Conservation (phyloP, 2,329 filamentous ascomycete genomes). For the Fusarium compactum region DNA sequence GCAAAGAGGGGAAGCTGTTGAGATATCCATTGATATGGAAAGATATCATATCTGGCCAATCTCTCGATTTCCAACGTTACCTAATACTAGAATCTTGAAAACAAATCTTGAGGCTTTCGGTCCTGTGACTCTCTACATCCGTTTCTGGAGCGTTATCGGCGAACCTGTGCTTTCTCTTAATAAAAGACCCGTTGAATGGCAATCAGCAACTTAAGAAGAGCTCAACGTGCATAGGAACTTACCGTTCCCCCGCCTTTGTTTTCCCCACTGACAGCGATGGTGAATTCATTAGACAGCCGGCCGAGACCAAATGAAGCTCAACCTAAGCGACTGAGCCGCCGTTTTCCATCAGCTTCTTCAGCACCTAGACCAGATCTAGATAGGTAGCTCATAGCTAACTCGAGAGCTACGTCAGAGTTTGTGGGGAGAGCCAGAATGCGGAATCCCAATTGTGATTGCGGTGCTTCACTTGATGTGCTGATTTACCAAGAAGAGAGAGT, state of each 20-base stretch:
- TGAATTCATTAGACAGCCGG: conserved; percentile 21
- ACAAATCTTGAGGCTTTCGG: neutral
- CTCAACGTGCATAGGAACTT: neutral
- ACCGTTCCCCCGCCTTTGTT: conserved; percentile 16
- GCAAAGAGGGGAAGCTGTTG: conserved; percentile 23
- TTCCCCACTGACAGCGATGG: conserved; percentile 26
- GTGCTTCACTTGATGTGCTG: conserved; percentile 8
- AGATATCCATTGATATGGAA: conserved; percentile 13
- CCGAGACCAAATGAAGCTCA: conserved; percentile 13
- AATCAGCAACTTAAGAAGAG: conserved; percentile 2
- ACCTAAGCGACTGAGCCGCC: conserved; percentile 17
- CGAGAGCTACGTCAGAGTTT: conserved; percentile 14
- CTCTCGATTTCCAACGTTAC: neutral
- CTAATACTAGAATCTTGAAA: neutral
- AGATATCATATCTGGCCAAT: neutral
- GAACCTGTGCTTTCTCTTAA: neutral
- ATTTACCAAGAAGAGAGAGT: neutral
- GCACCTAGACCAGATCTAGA: conserved; percentile 13
- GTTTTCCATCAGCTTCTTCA: conserved; percentile 28
- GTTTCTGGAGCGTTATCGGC: neutral
- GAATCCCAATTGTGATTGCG: conserved; percentile 3
- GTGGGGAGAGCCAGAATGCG: neutral
- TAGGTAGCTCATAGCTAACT: conserved; percentile 12
- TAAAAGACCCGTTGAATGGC: neutral
- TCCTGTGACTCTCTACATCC: neutral